A percentile compares a stretch with the other conserved stretches of the same genome.
Evolutionary conservation across 495 filamentous ascomycete genomes (phyloP).

Genomic region (Hypoxylon lienhwacheense): DNA sequence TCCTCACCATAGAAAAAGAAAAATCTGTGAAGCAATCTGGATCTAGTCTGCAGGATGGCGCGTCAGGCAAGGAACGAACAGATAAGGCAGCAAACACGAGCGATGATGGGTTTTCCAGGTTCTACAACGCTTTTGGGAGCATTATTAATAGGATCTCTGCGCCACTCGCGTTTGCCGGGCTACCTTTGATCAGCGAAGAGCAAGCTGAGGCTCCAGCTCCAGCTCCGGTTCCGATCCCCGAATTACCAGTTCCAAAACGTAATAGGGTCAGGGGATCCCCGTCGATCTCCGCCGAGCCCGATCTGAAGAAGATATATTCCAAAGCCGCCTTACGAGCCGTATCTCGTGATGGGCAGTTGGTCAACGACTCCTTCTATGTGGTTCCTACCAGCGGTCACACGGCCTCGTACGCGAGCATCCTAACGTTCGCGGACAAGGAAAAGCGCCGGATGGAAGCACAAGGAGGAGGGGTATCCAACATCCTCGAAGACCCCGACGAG

Average conservation of each 20-base stretch:
- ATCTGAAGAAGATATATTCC: slow-evolving; percentile 76
- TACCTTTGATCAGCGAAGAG: slow-evolving; percentile 70
- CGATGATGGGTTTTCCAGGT: slow-evolving; percentile 85
- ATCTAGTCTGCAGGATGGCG: slow-evolving; percentile 24
- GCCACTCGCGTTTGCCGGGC: slow-evolving; percentile 86
- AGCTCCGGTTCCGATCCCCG: slow-evolving; percentile 32
- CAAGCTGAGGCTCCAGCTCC: slow-evolving; percentile 28
- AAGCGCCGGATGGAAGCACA: slow-evolving; percentile 53
- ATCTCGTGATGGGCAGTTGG: slow-evolving; percentile 49
- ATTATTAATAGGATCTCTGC: slow-evolving; percentile 83
- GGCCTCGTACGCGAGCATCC: slow-evolving; percentile 83
- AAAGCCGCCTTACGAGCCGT: slow-evolving; percentile 74
- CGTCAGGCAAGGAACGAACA: slow-evolving; percentile 23
- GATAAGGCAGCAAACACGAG: slow-evolving; percentile 29
- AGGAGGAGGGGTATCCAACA: slow-evolving; percentile 31
- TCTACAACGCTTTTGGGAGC: slow-evolving; percentile 85
- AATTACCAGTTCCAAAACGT: slow-evolving; percentile 46
- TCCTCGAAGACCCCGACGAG: slow-evolving; percentile 59
- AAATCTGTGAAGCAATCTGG: slow-evolving; percentile 14
- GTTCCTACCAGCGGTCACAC: slow-evolving; percentile 90
- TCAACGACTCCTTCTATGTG: slow-evolving; percentile 88
- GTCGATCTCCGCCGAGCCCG: slow-evolving; percentile 59
- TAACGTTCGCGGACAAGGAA: slow-evolving; percentile 71
- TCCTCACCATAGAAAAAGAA: slow-evolving; percentile 35
- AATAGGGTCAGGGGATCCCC: slow-evolving; percentile 44